Percentiles rank a stretch among this genome's conserved stretches.
These are phyloP conservation scores for Saccharomycopsis sp. DNA, from an alignment of 805 yeast genomes.

Conservation along the genomic window DNA sequence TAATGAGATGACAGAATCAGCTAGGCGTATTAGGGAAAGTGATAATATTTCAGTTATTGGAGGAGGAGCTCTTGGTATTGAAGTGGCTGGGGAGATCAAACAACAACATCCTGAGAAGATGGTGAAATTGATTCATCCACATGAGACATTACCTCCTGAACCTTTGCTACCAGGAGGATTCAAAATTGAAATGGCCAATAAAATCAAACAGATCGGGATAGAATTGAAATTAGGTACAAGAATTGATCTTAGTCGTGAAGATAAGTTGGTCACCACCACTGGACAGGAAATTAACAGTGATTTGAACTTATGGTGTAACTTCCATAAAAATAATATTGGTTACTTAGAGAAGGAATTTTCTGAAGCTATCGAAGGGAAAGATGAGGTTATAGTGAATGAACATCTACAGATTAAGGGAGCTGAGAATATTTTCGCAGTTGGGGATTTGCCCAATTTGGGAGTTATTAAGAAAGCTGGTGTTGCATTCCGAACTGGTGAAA, in stretches of 20 bases:
- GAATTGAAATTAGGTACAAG: constrained; percentile 29
- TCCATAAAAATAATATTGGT: constrained; percentile 30
- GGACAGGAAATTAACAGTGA: constrained; percentile 24
- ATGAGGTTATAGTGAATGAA: constrained; percentile 26
- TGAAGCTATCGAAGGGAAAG: constrained; percentile 24
- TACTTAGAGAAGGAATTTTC: constrained; percentile 24
- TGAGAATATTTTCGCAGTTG: constrained; percentile 31
- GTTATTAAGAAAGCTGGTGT: constrained; percentile 37
- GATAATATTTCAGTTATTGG: constrained; percentile 31
- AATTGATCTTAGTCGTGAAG: constrained; percentile 23
- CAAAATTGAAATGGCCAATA: constrained; percentile 19
- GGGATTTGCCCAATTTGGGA: constrained; percentile 32
- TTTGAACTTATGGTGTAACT: constrained; percentile 33
- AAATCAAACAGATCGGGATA: constrained; percentile 23
- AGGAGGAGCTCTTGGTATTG: constrained; percentile 48
- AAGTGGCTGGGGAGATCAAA: constrained; percentile 42
- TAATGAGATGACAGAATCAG: constrained; percentile 35
- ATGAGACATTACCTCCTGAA: constrained; percentile 36
- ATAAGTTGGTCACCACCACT: constrained; percentile 7
- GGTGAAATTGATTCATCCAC: constrained; percentile 37
- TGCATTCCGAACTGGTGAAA: constrained; percentile 28
- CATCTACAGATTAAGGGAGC: constrained; percentile 23
- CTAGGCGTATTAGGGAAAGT: neutral
- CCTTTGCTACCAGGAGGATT: constrained; percentile 24
- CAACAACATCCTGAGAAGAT: constrained; percentile 32